These are phyloP conservation scores for Tremella mesenterica DNA, from an alignment of 768 basidiomycete genomes.

Conservation along the genomic window DNA sequence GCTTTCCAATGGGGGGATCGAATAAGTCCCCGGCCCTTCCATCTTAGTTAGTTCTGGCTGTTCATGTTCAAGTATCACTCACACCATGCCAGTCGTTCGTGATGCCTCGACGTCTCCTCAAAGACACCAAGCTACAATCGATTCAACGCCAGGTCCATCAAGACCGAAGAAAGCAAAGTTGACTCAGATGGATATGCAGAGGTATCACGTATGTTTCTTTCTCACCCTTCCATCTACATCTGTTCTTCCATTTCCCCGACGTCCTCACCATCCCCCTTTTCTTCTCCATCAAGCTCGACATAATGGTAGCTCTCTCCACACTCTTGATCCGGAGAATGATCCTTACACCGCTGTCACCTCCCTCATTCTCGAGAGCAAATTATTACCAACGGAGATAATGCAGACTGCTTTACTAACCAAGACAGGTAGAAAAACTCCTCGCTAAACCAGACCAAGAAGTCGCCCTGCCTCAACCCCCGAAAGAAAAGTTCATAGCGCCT, in stretches of 20 bases:
- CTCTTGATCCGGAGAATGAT: too few relatives aligned
- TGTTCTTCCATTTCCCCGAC: too few relatives aligned
- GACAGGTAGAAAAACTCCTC: constrained; percentile 78
- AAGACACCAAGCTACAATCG: neutral
- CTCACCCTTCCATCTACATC: too few relatives aligned
- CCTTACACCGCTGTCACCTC: neutral
- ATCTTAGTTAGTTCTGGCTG: neutral
- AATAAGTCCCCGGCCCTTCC: too few relatives aligned
- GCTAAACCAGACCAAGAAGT: constrained; percentile 80
- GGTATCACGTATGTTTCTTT: constrained; percentile 6
- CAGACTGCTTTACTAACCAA: neutral
- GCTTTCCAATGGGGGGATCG: too few relatives aligned
- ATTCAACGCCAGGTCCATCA: constrained; percentile 13
- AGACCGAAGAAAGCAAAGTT: constrained; percentile 9
- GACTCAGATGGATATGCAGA: constrained; percentile 4
- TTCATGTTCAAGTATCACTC: neutral
- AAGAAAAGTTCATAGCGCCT: constrained; percentile 60
- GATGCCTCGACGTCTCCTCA: constrained; percentile 11
- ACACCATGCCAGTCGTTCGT: constrained; percentile 10
- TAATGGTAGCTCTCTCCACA: too few relatives aligned
- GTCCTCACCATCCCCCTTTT: too few relatives aligned
- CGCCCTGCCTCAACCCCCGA: constrained; percentile 66
- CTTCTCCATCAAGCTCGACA: neutral
- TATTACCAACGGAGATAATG: neutral
- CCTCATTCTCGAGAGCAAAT: too few relatives aligned